Conservation (phyloP, 148 eudicot genomes). For the Fagopyrum tataricum region DNA sequence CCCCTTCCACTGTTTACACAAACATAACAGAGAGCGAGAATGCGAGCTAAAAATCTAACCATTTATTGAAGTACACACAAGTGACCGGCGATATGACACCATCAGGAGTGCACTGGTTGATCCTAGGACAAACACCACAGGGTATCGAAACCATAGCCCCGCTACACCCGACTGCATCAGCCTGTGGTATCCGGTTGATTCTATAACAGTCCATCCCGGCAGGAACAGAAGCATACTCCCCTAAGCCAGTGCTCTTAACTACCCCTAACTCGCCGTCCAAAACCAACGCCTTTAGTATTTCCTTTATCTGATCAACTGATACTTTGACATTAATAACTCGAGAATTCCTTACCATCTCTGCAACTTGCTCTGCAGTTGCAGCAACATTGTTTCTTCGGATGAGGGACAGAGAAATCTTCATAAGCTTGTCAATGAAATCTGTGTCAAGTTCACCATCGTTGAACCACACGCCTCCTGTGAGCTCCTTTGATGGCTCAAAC, state of each 20-base stretch:
- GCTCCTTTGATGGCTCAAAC: constrained; percentile 56
- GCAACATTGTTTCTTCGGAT: constrained; percentile 31
- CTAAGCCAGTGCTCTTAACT: constrained; percentile 62
- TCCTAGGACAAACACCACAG: constrained; percentile 67
- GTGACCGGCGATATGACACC: constrained; percentile 63
- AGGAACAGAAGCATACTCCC: constrained; percentile 50
- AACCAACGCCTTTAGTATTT: constrained; percentile 48
- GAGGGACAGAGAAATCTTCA: constrained; percentile 14
- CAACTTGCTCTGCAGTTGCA: constrained; percentile 39
- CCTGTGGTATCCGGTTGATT: constrained; percentile 22
- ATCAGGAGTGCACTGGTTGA: constrained; percentile 54
- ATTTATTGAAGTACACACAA: constrained; percentile 53
- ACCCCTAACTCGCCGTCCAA: constrained; percentile 48
- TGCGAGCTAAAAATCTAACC: constrained; percentile 32
- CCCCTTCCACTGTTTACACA: too few relatives aligned
- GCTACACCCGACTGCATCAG: constrained; percentile 11
- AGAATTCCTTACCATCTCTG: constrained; percentile 19
- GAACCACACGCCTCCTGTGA: constrained; percentile 80
- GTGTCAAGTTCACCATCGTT: constrained; percentile 48
- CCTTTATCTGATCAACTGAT: constrained; percentile 30
- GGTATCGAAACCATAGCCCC: constrained; percentile 64
- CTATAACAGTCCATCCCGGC: constrained; percentile 46
- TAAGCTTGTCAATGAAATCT: constrained; percentile 27
- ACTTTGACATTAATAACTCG: constrained; percentile 14
- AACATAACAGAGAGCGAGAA: too few relatives aligned